Evolutionary conservation across 306 rosid species (phyloP).

Genomic region (Neltuma alba): DNA sequence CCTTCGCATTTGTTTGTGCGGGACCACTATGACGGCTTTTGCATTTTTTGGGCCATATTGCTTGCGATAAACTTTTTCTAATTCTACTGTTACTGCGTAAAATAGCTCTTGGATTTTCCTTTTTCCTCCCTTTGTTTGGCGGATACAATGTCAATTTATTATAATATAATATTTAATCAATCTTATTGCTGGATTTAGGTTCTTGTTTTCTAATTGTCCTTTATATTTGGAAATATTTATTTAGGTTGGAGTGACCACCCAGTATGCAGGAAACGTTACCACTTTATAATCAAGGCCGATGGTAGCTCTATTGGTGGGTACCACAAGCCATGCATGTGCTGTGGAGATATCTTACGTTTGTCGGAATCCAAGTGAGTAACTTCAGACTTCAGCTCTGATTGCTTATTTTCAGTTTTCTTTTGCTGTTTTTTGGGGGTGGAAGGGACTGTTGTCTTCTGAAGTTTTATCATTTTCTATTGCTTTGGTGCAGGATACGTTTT

Average conservation of each 20-base stretch:
- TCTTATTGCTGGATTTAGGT: slow-evolving; percentile 19
- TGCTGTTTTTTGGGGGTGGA: not conserved
- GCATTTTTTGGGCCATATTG: not conserved
- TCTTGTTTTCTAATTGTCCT: slow-evolving; percentile 14
- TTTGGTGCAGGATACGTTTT: slow-evolving; percentile 4
- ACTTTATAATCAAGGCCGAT: slow-evolving; percentile 89
- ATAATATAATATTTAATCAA: not conserved
- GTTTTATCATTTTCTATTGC: slow-evolving; percentile 7
- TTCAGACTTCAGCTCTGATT: slow-evolving; percentile 7
- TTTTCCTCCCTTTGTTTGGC: not conserved
- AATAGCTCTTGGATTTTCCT: not conserved
- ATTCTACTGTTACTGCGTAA: not conserved
- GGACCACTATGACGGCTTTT: slow-evolving; percentile 29
- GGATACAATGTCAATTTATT: not conserved
- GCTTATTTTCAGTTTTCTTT: not conserved
- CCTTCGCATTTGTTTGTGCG: slow-evolving; percentile 26
- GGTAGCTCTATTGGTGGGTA: slow-evolving; percentile 94
- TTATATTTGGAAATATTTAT: slow-evolving; percentile 16
- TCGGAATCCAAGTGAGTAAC: slow-evolving; percentile 93
- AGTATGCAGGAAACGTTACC: slow-evolving; percentile 89
- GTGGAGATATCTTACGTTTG: slow-evolving; percentile 90
- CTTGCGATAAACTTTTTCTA: not conserved
- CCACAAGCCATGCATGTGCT: slow-evolving; percentile 96
- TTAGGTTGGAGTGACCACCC: slow-evolving; percentile 98
- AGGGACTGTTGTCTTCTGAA: not conserved